Percentiles rank a stretch among this genome's conserved stretches.
Evolutionary conservation across 352 stramenopile species (phyloP).

Genomic region (Phytophthora litchii): DNA sequence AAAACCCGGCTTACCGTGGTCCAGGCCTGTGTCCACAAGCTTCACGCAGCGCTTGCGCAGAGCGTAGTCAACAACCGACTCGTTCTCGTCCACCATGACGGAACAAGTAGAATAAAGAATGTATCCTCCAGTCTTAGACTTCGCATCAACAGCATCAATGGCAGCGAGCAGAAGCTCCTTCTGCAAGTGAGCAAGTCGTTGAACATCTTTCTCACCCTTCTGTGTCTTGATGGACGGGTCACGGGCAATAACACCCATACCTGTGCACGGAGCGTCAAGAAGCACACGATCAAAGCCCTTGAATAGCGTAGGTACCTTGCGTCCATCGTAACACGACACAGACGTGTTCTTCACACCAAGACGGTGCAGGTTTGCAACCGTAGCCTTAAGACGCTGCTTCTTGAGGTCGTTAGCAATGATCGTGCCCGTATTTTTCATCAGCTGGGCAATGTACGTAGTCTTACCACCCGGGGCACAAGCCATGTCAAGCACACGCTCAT

Average conservation of each 20-base stretch:
- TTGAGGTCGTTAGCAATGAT: constrained; percentile 99
- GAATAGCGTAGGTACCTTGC: constrained; percentile 94
- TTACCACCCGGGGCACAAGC: constrained; percentile 98
- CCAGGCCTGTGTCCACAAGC: constrained; percentile 96
- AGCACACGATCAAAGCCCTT: constrained; percentile 98
- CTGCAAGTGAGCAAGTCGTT: constrained; percentile 95
- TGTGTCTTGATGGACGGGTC: constrained; percentile 99
- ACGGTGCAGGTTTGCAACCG: constrained; percentile 98
- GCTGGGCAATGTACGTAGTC: constrained; percentile 98
- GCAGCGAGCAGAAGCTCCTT: constrained; percentile 99
- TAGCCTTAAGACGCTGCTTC: constrained; percentile 96
- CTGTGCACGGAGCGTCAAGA: constrained; percentile 98
- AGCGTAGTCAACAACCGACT: constrained; percentile 99
- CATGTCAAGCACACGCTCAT: constrained; percentile 99
- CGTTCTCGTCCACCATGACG: constrained; percentile 93
- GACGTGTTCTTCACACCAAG: constrained; percentile 98
- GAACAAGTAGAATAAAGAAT: constrained; percentile 99
- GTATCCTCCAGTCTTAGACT: constrained; percentile 96
- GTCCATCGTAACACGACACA: constrained; percentile 97
- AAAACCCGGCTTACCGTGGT: constrained; percentile 95
- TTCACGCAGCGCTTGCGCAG: constrained; percentile 98
- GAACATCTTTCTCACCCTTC: constrained; percentile 93
- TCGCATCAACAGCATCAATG: constrained; percentile 97
- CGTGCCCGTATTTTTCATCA: constrained; percentile 99
- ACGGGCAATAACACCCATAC: constrained; percentile 97